Base-by-base conservation (phyloP, 352 stramenopile genomes). In the Phytophthora brassicae region DNA sequence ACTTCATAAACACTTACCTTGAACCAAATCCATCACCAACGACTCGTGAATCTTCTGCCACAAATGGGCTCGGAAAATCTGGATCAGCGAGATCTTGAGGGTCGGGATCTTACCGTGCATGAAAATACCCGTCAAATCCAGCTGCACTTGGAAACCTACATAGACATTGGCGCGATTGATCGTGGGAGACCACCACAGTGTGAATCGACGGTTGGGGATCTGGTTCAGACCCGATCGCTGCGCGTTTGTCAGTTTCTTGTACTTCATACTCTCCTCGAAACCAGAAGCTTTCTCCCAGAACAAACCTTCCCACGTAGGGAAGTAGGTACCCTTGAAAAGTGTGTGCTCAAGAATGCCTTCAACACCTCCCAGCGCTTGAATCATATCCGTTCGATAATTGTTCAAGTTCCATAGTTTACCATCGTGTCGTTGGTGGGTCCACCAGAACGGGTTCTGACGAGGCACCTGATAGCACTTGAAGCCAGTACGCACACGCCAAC, bases 31-130 rank as follows among this genome's bases (percentile, higher is more conserved):
- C 96, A 99, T 99, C 0, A 98, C 96, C 36, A 99, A 82, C 47
- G 90, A 98, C 77, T 99, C 98, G 75, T 99, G 98, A 68, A 99
- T 99, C 77, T 99, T 99, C 77, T 99, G 98, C 98, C 98, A 99
- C 81, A 99, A 90, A 61, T 99, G 98, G 4, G 98, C 97, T 16
- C 98, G 89, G 83, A 98, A 98, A 74, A 98, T 98, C 61, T 97
- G 90, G 49, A 98, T 98, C 38, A 97, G 64, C 41, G 94, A 99
- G 56, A 99, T 99, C 85, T 99, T 99, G 29, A 99, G 86, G n/a
- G 97, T 99, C 41, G 98, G 98, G 73, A 99, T 99, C 73, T 99
- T 99, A 50, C 98, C 98, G 86, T 99, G 98, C 98, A 99, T 99
- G 79, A 99, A 99, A 64, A 99, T 99, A 74, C 98, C 98, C 16